Percentiles rank a stretch among this genome's conserved stretches.
phyloP scores from a whole-genome alignment of 2,329 filamentous ascomycete species.

The Diaporthe ilicicola region DNA sequence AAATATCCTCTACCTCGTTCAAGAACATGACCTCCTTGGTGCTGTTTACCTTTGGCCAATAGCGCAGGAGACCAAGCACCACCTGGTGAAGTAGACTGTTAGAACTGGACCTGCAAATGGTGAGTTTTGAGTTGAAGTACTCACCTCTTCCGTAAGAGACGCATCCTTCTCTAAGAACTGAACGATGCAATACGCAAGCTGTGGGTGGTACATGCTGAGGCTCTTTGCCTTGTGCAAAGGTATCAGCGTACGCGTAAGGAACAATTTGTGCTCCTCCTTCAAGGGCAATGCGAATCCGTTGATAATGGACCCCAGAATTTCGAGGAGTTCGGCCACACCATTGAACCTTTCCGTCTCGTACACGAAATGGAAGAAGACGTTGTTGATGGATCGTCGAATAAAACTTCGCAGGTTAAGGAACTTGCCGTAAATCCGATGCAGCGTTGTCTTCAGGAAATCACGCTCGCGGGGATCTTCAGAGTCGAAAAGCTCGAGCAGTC shows the following conservation, averaged over 20 bases:
- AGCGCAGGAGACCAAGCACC: conserved; percentile 90
- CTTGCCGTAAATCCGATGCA: conserved; percentile 98
- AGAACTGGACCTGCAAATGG: conserved; percentile 8
- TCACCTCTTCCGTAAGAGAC: conserved; percentile 92
- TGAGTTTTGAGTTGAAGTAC: conserved; percentile 37
- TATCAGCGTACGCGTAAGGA: conserved; percentile 90
- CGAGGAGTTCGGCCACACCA: conserved; percentile 93
- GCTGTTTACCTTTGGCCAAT: conserved; percentile 99
- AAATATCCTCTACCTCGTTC: conserved; percentile 99
- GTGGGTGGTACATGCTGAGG: conserved; percentile 99
- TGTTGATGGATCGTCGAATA: conserved; percentile 98
- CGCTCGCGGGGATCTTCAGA: conserved; percentile 96
- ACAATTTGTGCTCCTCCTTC: conserved; percentile 99
- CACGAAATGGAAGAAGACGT: conserved; percentile 99
- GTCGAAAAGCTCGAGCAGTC: conserved; percentile 96
- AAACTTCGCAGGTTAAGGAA: conserved; percentile 98
- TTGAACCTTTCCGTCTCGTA: conserved; percentile 99
- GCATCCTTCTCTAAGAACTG: conserved; percentile 99
- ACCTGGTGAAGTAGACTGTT: conserved; percentile 69
- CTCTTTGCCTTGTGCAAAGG: conserved; percentile 98
- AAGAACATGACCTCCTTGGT: conserved; percentile 99
- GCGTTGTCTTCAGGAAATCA: conserved; percentile 96
- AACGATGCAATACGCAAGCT: conserved; percentile 97
- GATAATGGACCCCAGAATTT: conserved; percentile 98
- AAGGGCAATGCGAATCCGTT: conserved; percentile 96